A percentile compares a stretch with the other conserved stretches of the same genome.
Evolutionary conservation across 2,329 filamentous ascomycete species (phyloP).

Genomic region (Microcera coccophila): DNA sequence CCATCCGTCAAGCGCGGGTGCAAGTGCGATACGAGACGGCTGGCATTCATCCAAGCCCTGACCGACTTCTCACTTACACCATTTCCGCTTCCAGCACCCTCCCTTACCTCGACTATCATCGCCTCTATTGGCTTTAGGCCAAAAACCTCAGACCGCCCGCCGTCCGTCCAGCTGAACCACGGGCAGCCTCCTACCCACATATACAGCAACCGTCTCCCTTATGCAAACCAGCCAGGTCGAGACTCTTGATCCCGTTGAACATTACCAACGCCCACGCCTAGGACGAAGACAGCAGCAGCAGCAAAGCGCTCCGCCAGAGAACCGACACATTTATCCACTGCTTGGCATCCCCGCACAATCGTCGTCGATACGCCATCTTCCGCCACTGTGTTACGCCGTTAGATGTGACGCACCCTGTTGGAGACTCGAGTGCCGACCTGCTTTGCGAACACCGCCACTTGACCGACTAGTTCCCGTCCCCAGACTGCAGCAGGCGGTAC

Average conservation of each 20-base stretch:
- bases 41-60: neutral
- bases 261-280: neutral
- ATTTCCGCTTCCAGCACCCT: neutral
- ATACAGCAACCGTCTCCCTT: neutral
- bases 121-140: neutral
- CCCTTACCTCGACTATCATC: conserved; percentile 1
- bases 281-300: neutral
- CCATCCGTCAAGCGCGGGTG: neutral
- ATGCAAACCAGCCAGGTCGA: neutral
- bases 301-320: neutral
- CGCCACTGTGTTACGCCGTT: conserved; percentile 1
- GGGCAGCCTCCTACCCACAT: neutral
- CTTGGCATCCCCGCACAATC: neutral
- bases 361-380: neutral
- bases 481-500: neutral
- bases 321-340: neutral
- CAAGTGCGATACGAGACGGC: neutral
- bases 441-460: neutral
- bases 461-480: neutral
- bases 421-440: neutral
- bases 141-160: conserved; percentile 1
- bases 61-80: conserved; percentile 1
- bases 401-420: neutral
- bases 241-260: neutral
- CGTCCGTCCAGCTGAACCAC: neutral